Percentiles rank a stretch among this genome's conserved stretches.
Evolutionary conservation across 257 asterid genomes (phyloP).

Genomic region (Craterostigma plantagineum): DNA sequence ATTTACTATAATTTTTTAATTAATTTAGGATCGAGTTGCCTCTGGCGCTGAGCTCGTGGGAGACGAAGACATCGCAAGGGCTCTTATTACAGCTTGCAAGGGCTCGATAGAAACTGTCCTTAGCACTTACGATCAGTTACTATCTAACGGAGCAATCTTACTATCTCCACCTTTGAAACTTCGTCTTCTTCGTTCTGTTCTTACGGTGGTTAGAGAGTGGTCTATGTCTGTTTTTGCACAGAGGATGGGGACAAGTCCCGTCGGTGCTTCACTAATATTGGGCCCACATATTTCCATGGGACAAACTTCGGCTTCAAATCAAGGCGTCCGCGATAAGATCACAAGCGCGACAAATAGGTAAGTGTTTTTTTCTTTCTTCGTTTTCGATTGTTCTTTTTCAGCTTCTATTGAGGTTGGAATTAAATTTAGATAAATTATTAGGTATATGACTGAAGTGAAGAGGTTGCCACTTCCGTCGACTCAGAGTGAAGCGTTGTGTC

Average conservation of each 20-base stretch:
- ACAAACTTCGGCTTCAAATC: constrained; percentile 36
- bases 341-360: constrained; percentile 70
- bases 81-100: constrained; percentile 77
- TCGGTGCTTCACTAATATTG: constrained; percentile 73
- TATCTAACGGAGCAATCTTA: constrained; percentile 61
- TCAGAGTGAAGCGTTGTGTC: constrained; percentile 65
- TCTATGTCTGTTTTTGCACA: constrained; percentile 56
- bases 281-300: constrained; percentile 47
- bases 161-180: constrained; percentile 54
- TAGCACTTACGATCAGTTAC: constrained; percentile 58
- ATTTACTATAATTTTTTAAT: background rate
- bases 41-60: constrained; percentile 65
- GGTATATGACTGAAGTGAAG: constrained; percentile 86
- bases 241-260: constrained; percentile 24
- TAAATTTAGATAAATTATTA: constrained; percentile 13
- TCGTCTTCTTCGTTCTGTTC: constrained; percentile 25
- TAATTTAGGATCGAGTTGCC: constrained; percentile 50
- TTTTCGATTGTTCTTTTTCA: too few relatives aligned
- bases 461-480: constrained; percentile 66
- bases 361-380: constrained; percentile 12
- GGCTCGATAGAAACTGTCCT: constrained; percentile 80
- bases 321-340: constrained; percentile 79
- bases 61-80: constrained; percentile 87
- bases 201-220: constrained; percentile 83
- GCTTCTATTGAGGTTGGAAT: too few relatives aligned